Evolutionary conservation across 208 protist species (phyloP).

Genomic region (Trypanosoma congolense): DNA sequence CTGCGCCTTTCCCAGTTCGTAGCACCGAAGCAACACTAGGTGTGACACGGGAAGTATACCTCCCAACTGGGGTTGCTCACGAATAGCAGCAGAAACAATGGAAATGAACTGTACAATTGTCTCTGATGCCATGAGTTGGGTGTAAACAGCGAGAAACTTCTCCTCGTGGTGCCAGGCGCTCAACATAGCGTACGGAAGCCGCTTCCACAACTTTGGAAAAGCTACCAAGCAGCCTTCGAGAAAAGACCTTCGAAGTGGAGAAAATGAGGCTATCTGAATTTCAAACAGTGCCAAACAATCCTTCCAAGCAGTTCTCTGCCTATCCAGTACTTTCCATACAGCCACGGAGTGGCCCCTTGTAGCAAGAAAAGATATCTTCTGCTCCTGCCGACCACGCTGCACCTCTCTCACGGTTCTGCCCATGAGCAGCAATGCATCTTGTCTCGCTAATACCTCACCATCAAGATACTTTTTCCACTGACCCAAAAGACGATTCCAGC

Average conservation of each 20-base stretch:
- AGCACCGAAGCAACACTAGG: constrained; percentile 40
- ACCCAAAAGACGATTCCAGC: constrained; percentile 4
- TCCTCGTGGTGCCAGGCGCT: constrained; percentile 30
- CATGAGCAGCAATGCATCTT: constrained; percentile 22
- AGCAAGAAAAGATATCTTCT: constrained; percentile 11
- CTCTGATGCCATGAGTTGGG: constrained; percentile 16
- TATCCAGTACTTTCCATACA: constrained; percentile 49
- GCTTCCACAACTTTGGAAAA: constrained; percentile 14
- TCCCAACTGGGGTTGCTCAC: constrained; percentile 38
- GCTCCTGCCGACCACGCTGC: neutral
- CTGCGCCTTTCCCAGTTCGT: constrained; percentile 27
- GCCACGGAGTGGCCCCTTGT: constrained; percentile 24
- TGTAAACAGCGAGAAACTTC: constrained; percentile 26
- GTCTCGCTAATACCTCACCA: constrained; percentile 3
- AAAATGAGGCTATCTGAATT: constrained; percentile 36
- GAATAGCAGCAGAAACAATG: constrained; percentile 39
- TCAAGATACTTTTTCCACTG: constrained; percentile 6
- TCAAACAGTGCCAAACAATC: constrained; percentile 34
- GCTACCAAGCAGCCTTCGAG: constrained; percentile 2
- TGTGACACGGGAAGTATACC: constrained; percentile 57
- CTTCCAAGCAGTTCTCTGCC: constrained; percentile 44
- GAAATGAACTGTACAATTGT: constrained; percentile 51
- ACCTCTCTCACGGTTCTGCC: constrained; percentile 28
- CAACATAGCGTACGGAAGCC: constrained; percentile 21
- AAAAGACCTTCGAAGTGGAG: constrained; percentile 28